Evolutionary conservation across 148 eudicot species (phyloP), one percentile per base, ranked within the genome.

Genomic region (Mesembryanthemum crystallinum): DNA sequence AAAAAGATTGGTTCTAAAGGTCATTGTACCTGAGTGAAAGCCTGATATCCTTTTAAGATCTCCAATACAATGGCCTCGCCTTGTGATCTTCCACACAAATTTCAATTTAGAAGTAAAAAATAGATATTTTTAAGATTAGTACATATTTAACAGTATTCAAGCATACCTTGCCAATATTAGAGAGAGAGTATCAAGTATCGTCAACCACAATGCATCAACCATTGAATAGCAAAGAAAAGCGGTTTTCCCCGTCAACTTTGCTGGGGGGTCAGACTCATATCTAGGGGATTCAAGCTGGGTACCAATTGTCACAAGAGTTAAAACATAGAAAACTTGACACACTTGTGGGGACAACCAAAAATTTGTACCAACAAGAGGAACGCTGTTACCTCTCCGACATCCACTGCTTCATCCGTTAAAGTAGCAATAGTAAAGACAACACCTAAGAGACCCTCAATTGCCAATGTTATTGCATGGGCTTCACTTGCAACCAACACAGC

Each of bases 401-500:
- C 99, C 79, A 95, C 88, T 12, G 99, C 99, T 85, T 95, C 98
- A 78, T 95, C 99, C 57, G 99, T 95, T 89, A 95, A 86, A 74
- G 99, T 92, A 75, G 99, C 99, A 79, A 95, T 87, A 25, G 99
- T 89, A 77, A 95, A 95, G 69, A 95, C 99, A 83, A 95, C 98
- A 65, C 99, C 99, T 77, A 95, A 82, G 66, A 95, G 86, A 33
- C 99, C 98, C 81, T 95, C 99, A 80, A 95, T 90, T 57, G 99
- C 99, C 88, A 95, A 91, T 63, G 96, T 87, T 73, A 95, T 89
- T 23, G 97, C 91, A 86, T 95, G 99, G 80, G 99, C 99, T 82
- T 95, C 98, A 83, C 99, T 95, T 63, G 99, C 99, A 81, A 95
- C 96, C 86, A 95, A 85, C 74, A 95, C 97, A 73, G 99, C 94